Evolutionary conservation across 306 rosid species (phyloP).

Genomic region (Prunus fruticosa): DNA sequence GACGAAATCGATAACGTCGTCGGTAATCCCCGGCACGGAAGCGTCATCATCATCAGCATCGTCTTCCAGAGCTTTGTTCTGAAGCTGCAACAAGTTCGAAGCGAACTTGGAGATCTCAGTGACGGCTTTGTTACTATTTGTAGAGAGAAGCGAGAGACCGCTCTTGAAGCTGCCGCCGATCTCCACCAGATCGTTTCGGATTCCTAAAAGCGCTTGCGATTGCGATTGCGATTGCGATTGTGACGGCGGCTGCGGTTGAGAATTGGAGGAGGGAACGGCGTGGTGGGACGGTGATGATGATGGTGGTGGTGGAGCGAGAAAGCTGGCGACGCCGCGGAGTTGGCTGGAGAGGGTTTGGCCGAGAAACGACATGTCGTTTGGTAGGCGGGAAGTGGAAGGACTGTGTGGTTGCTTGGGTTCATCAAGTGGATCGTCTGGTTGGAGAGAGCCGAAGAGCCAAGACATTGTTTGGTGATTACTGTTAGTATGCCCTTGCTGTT

Average conservation of each 20-base stretch:
- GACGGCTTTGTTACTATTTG: conserved; percentile 62
- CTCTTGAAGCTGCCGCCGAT: conserved; percentile 75
- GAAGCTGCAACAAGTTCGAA: conserved; percentile 53
- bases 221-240: conserved; percentile 12
- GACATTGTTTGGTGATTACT: conserved; percentile 46
- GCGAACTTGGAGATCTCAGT: conserved; percentile 74
- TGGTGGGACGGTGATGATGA: conserved; percentile 51
- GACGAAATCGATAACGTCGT: conserved; percentile 70
- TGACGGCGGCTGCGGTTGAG: conserved; percentile 49
- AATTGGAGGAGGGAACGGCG: conserved; percentile 61
- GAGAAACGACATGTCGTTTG: conserved; percentile 55
- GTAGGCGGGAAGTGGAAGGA: conserved; percentile 30
- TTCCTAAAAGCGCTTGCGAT: conserved; percentile 54
- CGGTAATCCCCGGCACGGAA: conserved; percentile 58
- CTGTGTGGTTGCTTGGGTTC: conserved; percentile 24
- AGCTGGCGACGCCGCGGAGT: conserved; percentile 78
- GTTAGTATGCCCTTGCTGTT: background rate
- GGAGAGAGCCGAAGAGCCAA: conserved; percentile 66
- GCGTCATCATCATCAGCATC: background rate
- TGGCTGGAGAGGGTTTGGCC: conserved; percentile 46
- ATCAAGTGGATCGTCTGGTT: conserved; percentile 39
- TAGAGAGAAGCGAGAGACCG: conserved; percentile 69
- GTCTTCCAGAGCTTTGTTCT: conserved; percentile 11
- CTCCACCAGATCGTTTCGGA: conserved; percentile 86
- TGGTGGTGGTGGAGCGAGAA: conserved; percentile 82